A percentile compares a stretch with the other conserved stretches of the same genome.
Conservation (phyloP, 176 grass and related monocot species). For the Alopecurus myosuroides region DNA sequence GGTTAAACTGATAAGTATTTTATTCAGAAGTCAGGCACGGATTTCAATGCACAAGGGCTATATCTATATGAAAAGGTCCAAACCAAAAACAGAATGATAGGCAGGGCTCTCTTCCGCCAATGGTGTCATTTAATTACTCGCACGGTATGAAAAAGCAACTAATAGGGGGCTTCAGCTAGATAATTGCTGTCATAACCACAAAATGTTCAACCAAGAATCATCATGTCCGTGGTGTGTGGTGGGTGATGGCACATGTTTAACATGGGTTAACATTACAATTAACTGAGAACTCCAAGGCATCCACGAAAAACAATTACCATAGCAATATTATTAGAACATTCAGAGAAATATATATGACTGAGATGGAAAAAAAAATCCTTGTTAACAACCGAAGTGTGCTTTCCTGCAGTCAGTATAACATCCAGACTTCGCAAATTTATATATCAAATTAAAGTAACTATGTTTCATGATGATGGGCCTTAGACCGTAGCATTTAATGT, state of each 20-base stretch:
- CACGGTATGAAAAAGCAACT: background rate
- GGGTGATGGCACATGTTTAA: background rate
- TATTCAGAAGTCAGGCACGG: background rate
- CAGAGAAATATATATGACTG: background rate
- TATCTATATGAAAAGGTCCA: background rate
- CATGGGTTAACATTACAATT: background rate
- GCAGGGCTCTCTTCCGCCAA: background rate
- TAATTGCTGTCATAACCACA: background rate
- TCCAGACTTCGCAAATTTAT: background rate
- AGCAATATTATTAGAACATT: background rate
- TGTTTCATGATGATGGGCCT: background rate
- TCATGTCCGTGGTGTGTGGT: background rate
- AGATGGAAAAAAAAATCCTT: background rate
- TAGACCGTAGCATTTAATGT: background rate
- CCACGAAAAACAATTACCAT: background rate
- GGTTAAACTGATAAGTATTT: background rate
- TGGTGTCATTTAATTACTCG: background rate
- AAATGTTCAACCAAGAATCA: slow-evolving; percentile 5
- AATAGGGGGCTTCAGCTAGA: background rate
- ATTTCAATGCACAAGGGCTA: background rate
- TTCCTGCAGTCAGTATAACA: background rate
- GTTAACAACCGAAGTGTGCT: background rate
- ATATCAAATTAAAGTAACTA: background rate
- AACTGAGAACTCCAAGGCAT: background rate
- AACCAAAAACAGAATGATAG: background rate